Conservation (phyloP, 768 basidiomycete species). For the Suillus alpinus region DNA sequence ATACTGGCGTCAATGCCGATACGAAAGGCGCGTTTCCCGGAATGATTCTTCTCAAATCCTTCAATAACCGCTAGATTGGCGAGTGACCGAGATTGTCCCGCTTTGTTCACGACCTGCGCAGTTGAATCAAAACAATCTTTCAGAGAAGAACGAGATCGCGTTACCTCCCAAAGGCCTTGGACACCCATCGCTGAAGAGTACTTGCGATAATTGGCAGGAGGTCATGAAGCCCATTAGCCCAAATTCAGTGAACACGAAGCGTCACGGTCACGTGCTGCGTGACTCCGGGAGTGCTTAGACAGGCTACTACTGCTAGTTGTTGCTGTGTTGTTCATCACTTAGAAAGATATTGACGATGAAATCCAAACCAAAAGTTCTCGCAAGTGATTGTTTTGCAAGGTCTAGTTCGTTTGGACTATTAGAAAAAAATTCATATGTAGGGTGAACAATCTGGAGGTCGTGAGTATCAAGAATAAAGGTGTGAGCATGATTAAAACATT, state of each 20-base stretch:
- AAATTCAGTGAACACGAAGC: not conserved
- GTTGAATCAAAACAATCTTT: not conserved
- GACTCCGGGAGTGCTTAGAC: not conserved
- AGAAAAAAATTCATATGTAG: not conserved
- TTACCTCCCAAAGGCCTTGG: slow-evolving; percentile 23
- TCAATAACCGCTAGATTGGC: slow-evolving; percentile 36
- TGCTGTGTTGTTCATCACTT: no score
- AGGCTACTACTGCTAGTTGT: no score
- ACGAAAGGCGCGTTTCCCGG: slow-evolving; percentile 35
- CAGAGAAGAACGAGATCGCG: not conserved
- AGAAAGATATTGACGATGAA: no score
- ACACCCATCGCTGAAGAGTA: slow-evolving; percentile 20
- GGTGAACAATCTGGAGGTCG: not conserved
- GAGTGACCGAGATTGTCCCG: slow-evolving; percentile 36
- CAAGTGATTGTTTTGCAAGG: not conserved
- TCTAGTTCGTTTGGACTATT: not conserved
- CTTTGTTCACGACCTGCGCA: slow-evolving; percentile 36
- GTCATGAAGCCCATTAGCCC: not conserved
- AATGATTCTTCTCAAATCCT: slow-evolving; percentile 37
- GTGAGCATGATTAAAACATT: not conserved
- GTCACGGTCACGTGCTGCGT: not conserved
- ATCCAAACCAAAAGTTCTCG: not conserved
- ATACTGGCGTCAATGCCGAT: slow-evolving; percentile 43
- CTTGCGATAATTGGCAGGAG: not conserved
- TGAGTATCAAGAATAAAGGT: not conserved